Evolutionary conservation across 176 grass and related monocot species (phyloP).

Genomic region (Bolboschoenus planiculmis): DNA sequence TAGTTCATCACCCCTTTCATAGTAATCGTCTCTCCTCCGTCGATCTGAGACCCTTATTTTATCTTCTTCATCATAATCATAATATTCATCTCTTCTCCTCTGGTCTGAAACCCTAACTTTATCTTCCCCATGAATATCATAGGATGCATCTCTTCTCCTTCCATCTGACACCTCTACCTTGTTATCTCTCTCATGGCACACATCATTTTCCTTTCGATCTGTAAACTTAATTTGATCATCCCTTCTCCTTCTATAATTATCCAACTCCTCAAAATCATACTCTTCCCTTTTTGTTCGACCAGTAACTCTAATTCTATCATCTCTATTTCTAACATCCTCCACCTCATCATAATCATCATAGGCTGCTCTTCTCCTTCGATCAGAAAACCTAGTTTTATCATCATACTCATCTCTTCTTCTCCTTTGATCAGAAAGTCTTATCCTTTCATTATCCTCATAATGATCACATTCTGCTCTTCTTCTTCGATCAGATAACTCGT

Average conservation of each 20-base stretch:
- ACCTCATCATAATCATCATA: slow-evolving; percentile 34
- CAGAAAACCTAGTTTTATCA: slow-evolving; percentile 25
- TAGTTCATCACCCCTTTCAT: slow-evolving; percentile 4
- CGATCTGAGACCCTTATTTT: slow-evolving; percentile 22
- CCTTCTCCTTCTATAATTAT: neutral
- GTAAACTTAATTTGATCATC: slow-evolving; percentile 10
- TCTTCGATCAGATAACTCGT: slow-evolving; percentile 28
- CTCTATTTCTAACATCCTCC: slow-evolving; percentile 27
- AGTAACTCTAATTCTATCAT: slow-evolving; percentile 9
- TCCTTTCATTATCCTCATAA: slow-evolving; percentile 26
- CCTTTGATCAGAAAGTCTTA: neutral
- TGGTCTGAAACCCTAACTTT: slow-evolving; percentile 26
- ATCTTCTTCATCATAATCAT: slow-evolving; percentile 31
- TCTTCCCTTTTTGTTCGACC: neutral
- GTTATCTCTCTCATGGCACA: neutral
- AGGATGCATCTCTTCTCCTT: slow-evolving; percentile 22
- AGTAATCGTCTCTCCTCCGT: slow-evolving; percentile 11
- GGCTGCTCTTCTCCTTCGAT: slow-evolving; percentile 22
- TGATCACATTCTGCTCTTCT: slow-evolving; percentile 19
- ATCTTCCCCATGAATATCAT: neutral
- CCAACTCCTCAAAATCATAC: neutral
- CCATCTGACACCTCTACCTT: neutral
- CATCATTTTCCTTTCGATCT: neutral
- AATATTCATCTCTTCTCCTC: slow-evolving; percentile 24
- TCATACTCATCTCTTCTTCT: slow-evolving; percentile 26